phyloP scores from a whole-genome alignment of 192 early-diverging fungal species.

The Gonapodya sp. region DNA sequence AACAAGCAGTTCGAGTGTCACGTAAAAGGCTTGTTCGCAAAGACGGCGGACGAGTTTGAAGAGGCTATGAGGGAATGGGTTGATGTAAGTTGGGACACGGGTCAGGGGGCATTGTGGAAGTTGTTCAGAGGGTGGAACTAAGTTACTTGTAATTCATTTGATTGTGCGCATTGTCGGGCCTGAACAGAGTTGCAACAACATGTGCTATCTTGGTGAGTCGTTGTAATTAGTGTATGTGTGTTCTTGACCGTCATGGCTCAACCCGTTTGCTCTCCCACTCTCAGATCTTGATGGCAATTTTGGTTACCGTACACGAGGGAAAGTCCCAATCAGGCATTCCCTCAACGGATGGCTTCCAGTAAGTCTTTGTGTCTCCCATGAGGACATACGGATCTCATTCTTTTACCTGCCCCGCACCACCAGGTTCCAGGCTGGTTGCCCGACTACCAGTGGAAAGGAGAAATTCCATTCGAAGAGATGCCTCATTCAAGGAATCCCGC shows the following conservation, averaged over 20 bases:
- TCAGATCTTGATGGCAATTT: neutral
- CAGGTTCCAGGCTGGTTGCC: neutral
- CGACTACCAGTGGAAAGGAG: neutral
- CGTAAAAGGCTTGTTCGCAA: neutral
- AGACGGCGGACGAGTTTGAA: neutral
- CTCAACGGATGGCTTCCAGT: neutral
- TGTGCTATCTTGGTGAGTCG: neutral
- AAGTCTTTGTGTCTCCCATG: neutral
- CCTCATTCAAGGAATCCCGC: neutral
- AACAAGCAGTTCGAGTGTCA: neutral
- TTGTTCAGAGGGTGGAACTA: too few relatives aligned
- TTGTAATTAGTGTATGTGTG: neutral
- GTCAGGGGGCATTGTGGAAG: too few relatives aligned
- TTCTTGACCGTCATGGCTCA: neutral
- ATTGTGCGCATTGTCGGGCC: too few relatives aligned
- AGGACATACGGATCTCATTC: neutral
- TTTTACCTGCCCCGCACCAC: neutral
- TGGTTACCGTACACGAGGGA: neutral
- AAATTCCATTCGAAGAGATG: conserved; percentile 2
- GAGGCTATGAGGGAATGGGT: neutral
- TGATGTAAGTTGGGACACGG: neutral
- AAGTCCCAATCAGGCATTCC: neutral
- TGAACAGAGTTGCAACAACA: neutral
- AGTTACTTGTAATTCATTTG: too few relatives aligned
- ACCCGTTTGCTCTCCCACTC: neutral